These are phyloP conservation scores for Calonectria hawksworthii DNA, from an alignment of 2,329 filamentous ascomycete species.

Conservation along the genomic window DNA sequence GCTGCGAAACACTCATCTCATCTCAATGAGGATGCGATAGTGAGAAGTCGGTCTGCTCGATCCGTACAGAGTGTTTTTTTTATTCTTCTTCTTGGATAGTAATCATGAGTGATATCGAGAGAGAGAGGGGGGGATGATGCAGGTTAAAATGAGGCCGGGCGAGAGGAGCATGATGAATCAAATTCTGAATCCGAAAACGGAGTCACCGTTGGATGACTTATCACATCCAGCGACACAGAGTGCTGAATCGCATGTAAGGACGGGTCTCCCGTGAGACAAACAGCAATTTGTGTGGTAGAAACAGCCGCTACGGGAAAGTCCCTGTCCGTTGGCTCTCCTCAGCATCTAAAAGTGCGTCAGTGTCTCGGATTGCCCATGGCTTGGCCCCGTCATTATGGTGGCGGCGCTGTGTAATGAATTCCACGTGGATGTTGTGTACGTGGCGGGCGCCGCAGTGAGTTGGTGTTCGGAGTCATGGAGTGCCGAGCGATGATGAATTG, in stretches of 20 bases:
- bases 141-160: not conserved
- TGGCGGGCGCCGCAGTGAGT: not conserved
- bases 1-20: not conserved
- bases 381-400: not conserved
- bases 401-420: not conserved
- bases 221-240: not conserved
- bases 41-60: not conserved
- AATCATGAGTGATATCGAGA: not conserved
- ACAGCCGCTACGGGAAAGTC: conserved; percentile 5
- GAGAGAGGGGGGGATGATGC: not conserved
- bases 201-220: conserved; percentile 4
- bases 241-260: not conserved
- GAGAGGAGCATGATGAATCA: not conserved
- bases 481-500: not conserved
- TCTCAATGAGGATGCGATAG: not conserved
- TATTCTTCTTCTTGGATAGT: no score
- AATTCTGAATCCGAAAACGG: not conserved
- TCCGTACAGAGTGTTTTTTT: no score
- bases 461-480: not conserved
- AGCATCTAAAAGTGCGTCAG: not conserved
- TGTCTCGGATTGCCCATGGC: conserved; percentile 6
- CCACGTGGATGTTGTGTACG: conserved; percentile 5
- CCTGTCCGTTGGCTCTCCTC: not conserved
- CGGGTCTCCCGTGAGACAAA: conserved; percentile 11
- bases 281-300: not conserved